A percentile compares a stretch with the other conserved stretches of the same genome.
These are phyloP conservation scores for Aspergillus brasiliensis DNA, from an alignment of 2,329 filamentous ascomycete species.

Conservation along the genomic window DNA sequence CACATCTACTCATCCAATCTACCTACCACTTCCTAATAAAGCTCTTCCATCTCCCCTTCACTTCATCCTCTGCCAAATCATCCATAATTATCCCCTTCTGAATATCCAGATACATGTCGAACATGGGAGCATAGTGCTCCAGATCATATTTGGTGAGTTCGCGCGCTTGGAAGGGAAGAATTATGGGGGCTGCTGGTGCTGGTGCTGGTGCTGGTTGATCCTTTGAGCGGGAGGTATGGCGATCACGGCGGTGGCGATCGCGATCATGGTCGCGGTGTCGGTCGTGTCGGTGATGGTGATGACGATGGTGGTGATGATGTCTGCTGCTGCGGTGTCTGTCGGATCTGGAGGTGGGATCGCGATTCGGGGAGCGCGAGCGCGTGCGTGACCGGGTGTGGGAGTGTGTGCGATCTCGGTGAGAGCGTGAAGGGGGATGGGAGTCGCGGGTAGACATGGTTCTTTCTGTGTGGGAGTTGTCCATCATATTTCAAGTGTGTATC, in stretches of 20 bases:
- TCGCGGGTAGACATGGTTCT: constrained; percentile 10
- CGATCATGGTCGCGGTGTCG: constrained; percentile 19
- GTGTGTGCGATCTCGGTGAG: constrained; percentile 24
- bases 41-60: constrained; percentile 87
- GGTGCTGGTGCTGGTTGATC: constrained; percentile 10
- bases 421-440: constrained; percentile 10
- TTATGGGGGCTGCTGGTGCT: constrained; percentile 26
- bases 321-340: constrained; percentile 29
- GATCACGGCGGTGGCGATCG: constrained; percentile 16
- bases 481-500: not conserved
- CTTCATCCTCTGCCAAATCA: constrained; percentile 71
- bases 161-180: constrained; percentile 67
- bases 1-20: not conserved
- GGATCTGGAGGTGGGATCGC: constrained; percentile 18
- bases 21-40: constrained; percentile 81
- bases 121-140: constrained; percentile 67
- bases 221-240: not conserved
- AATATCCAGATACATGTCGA: constrained; percentile 82
- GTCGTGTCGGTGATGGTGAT: constrained; percentile 23
- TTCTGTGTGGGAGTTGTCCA: not conserved
- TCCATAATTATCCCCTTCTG: constrained; percentile 76
- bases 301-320: constrained; percentile 36
- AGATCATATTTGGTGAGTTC: constrained; percentile 70
- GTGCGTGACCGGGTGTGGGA: constrained; percentile 27
- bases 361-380: constrained; percentile 41